These are phyloP conservation scores for Clavispora vitiphila DNA, from an alignment of 805 yeast genomes.

Conservation along the genomic window DNA sequence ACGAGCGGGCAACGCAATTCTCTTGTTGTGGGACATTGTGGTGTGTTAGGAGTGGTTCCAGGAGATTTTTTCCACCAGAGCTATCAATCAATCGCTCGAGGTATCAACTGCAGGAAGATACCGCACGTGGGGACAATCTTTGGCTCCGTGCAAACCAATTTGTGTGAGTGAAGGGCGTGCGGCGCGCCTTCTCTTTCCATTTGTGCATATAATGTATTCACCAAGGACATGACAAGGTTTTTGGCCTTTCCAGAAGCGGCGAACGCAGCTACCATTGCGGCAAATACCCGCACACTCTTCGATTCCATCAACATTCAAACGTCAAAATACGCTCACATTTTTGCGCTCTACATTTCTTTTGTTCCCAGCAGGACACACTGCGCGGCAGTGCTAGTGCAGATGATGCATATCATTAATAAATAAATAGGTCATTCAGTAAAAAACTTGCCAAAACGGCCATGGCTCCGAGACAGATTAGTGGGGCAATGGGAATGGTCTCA, in stretches of 20 bases:
- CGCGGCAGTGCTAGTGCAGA: too few relatives aligned
- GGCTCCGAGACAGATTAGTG: background rate
- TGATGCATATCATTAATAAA: background rate
- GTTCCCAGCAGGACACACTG: too few relatives aligned
- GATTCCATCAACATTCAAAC: too few relatives aligned
- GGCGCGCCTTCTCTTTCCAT: too few relatives aligned
- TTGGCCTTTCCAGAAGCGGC: too few relatives aligned
- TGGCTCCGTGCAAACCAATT: background rate
- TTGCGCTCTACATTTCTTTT: too few relatives aligned
- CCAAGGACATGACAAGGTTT: too few relatives aligned
- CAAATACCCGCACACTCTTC: too few relatives aligned
- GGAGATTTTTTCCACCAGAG: background rate
- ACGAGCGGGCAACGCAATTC: constrained; percentile 96
- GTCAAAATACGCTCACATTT: too few relatives aligned
- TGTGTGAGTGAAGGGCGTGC: background rate
- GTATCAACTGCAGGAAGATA: background rate
- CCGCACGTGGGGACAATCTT: constrained; percentile 1
- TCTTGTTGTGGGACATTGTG: constrained; percentile 45
- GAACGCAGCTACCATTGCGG: too few relatives aligned
- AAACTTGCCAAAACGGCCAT: background rate
- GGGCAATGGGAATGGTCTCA: constrained; percentile 23
- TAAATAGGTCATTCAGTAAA: background rate
- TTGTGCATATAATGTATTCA: too few relatives aligned
- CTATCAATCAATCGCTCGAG: background rate
- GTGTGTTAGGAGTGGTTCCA: background rate